phyloP scores from a whole-genome alignment of 2,329 filamentous ascomycete genomes.

The Lecanicillium sp. region DNA sequence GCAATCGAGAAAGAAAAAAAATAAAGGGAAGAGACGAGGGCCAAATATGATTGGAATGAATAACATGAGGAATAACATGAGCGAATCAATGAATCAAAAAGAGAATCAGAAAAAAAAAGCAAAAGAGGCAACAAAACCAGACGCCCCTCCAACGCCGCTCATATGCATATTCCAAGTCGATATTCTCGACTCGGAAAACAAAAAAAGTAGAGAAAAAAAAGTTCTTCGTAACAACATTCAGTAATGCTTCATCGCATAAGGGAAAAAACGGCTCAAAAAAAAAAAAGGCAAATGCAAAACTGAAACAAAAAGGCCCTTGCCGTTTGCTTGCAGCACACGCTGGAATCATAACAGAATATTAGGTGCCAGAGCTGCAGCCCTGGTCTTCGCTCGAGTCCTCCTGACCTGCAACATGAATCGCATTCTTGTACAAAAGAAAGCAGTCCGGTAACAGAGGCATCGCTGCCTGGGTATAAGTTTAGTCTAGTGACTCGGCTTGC shows the following conservation, averaged over 20 bases:
- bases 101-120: constrained; percentile 12
- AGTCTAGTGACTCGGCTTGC: constrained; percentile 13
- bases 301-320: neutral
- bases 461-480: neutral
- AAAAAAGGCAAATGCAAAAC: neutral
- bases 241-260: neutral
- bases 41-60: neutral
- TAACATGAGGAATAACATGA: too few relatives aligned
- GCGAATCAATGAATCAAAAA: neutral
- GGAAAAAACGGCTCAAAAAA: neutral
- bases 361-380: too few relatives aligned
- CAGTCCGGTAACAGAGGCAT: neutral
- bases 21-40: neutral
- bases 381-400: too few relatives aligned
- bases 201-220: constrained; percentile 11
- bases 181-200: neutral
- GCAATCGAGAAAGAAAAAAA: neutral
- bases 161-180: constrained; percentile 21
- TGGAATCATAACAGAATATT: too few relatives aligned
- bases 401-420: too few relatives aligned
- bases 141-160: constrained; percentile 24
- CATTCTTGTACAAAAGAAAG: neutral
- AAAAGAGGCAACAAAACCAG: constrained; percentile 11
- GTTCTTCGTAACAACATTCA: constrained; percentile 5
- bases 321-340: neutral